Conservation (phyloP, 768 basidiomycete genomes). For the Mycena polygramma region DNA sequence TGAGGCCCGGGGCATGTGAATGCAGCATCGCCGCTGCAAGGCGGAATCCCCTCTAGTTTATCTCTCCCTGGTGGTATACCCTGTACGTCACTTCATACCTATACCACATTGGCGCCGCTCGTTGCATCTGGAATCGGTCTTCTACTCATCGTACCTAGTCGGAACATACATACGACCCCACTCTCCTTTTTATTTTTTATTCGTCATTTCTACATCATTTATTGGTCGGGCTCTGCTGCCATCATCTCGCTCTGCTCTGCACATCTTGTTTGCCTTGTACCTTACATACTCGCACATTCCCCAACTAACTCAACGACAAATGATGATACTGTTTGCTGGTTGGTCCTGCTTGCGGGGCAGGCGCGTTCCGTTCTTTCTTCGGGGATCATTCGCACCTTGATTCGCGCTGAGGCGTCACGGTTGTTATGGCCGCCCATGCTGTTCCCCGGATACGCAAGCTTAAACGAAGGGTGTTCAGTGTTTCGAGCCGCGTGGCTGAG, state of each 20-base stretch:
- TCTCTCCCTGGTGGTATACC: constrained; percentile 37
- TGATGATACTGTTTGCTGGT: background rate
- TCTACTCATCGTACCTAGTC: constrained; percentile 27
- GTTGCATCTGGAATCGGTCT: constrained; percentile 36
- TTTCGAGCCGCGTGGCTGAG: too few relatives aligned
- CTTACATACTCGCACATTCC: constrained; percentile 30
- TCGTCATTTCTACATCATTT: constrained; percentile 31
- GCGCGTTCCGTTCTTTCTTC: background rate
- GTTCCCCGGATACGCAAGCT: background rate
- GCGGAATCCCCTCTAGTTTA: constrained; percentile 21
- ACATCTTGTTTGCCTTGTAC: constrained; percentile 37
- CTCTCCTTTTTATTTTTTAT: constrained; percentile 37
- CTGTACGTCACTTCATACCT: constrained; percentile 29
- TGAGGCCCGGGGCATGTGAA: constrained; percentile 24
- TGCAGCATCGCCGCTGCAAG: constrained; percentile 24
- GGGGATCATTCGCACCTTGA: background rate
- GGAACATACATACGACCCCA: constrained; percentile 36
- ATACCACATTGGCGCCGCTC: constrained; percentile 38
- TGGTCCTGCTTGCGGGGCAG: background rate
- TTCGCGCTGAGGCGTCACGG: background rate
- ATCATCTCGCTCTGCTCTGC: constrained; percentile 38
- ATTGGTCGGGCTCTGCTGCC: constrained; percentile 33
- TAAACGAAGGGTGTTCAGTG: too few relatives aligned
- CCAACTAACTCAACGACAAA: constrained; percentile 16
- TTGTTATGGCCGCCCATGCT: background rate